Conservation (phyloP, 352 stramenopile genomes). For the Phytophthora palmivora region DNA sequence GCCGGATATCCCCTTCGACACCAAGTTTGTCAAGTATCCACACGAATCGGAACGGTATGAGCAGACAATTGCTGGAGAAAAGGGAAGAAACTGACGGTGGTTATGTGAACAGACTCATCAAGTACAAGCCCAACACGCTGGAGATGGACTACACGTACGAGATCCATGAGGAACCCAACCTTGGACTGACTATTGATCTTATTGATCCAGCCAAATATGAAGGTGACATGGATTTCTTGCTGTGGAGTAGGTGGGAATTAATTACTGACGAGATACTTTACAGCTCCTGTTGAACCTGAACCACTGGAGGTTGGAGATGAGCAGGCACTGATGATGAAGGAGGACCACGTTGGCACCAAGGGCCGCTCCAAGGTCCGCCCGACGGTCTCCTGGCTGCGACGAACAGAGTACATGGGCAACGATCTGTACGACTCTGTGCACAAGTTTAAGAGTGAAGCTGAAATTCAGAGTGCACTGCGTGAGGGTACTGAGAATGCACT, state of each 20-base stretch:
- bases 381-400: slow-evolving; percentile 80
- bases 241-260: not conserved
- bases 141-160: slow-evolving; percentile 89
- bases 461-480: slow-evolving; percentile 83
- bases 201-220: slow-evolving; percentile 89
- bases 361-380: slow-evolving; percentile 72
- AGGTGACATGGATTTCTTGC: slow-evolving; percentile 36
- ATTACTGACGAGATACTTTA: slow-evolving; percentile 9
- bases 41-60: slow-evolving; percentile 76
- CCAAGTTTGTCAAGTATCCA: slow-evolving; percentile 88
- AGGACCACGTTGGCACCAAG: slow-evolving; percentile 51
- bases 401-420: slow-evolving; percentile 89
- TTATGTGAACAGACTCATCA: slow-evolving; percentile 62
- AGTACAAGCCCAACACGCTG: slow-evolving; percentile 88
- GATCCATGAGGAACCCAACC: slow-evolving; percentile 83
- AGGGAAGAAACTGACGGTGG: not conserved
- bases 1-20: slow-evolving; percentile 86
- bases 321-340: slow-evolving; percentile 84
- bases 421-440: slow-evolving; percentile 87
- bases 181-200: slow-evolving; percentile 82
- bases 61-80: not conserved
- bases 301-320: slow-evolving; percentile 78
- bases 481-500: slow-evolving; percentile 85
- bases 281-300: slow-evolving; percentile 56
- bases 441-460: slow-evolving; percentile 89